Evolutionary conservation across 2,329 filamentous ascomycete genomes (phyloP), one percentile per base, ranked within the genome.

Genomic region (Microsporum ferrugineum): DNA sequence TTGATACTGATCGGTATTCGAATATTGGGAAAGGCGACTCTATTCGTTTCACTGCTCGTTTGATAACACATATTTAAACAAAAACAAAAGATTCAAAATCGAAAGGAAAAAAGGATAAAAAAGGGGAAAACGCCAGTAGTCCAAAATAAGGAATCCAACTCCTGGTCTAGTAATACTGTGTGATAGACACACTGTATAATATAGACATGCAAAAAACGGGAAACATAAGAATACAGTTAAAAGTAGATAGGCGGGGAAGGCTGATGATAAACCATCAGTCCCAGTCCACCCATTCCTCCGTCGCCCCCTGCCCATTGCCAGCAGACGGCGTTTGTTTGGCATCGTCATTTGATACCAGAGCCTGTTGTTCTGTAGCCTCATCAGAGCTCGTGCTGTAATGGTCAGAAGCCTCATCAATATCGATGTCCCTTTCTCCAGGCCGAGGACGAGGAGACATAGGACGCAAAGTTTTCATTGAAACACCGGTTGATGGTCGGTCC

Each of bases 391-490:
- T 62, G 57, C 66, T 61, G 63, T 67, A 62, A 39, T 64, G 69
- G 60, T 17, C 69, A 39, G 27, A 65, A 62, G 60, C 8, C 64
- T 64, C 65, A 2, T 69, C 67, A 23, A 63, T 8, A 6, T 69
- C 68, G 17, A 70, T 70, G 5, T 73, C 72, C 49, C 67, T 70
- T 58, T 72, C 71, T 0, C 70, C 72, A 7, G 71, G 70, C 31
- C 71, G 64, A 1, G 69, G 69, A 1, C 73, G 69, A 8, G 74
- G 73, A 5, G 75, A 76, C 63, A 70, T 69, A 1, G 74, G 74
- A 2, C 70, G 67, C 39, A 77, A 66, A 0, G 75, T 77, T 63
- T 74, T 72, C 73, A 77, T 75, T 1, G 75, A 77, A 2, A 77
- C 72, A 2, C 73, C 74, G 0, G 74, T 75, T 6, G 69, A 65